Conservation (phyloP, 331 rosid genomes). For the Malus hybrid region DNA sequence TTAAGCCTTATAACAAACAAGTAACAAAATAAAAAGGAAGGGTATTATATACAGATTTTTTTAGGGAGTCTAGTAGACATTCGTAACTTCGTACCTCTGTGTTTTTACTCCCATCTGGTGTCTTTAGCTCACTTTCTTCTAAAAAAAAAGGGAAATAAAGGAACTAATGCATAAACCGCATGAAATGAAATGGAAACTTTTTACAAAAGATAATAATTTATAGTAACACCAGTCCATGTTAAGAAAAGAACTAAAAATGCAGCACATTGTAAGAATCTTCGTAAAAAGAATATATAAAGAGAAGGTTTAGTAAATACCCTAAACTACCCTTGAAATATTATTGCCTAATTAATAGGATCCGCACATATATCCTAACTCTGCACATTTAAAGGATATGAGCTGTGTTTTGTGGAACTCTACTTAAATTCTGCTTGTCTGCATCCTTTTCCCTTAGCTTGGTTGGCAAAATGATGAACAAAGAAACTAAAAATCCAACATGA, state of each 20-base stretch:
- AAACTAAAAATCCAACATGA: not conserved
- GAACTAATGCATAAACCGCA: constrained; percentile 3
- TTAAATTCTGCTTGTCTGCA: not conserved
- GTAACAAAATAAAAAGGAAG: constrained; percentile 3
- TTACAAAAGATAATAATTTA: not conserved
- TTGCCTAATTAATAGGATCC: not conserved
- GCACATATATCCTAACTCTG: not conserved
- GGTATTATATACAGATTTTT: constrained; percentile 8
- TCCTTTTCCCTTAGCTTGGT: not conserved
- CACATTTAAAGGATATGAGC: not conserved
- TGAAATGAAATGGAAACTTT: not conserved
- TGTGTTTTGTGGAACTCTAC: not conserved
- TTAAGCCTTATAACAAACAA: constrained; percentile 16
- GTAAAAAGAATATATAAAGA: not conserved
- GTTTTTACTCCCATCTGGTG: constrained; percentile 38
- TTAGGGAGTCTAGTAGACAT: constrained; percentile 21
- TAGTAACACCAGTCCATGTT: not conserved
- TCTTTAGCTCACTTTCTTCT: constrained; percentile 52
- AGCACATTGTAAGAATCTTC: not conserved
- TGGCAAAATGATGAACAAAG: not conserved
- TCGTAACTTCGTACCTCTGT: constrained; percentile 70
- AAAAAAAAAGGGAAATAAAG: constrained; percentile 10
- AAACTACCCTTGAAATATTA: not conserved
- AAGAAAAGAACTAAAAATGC: not conserved
- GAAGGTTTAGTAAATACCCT: not conserved